These are phyloP conservation scores for Thyridium curvatum DNA, from an alignment of 2,329 filamentous ascomycete genomes.

Conservation along the genomic window DNA sequence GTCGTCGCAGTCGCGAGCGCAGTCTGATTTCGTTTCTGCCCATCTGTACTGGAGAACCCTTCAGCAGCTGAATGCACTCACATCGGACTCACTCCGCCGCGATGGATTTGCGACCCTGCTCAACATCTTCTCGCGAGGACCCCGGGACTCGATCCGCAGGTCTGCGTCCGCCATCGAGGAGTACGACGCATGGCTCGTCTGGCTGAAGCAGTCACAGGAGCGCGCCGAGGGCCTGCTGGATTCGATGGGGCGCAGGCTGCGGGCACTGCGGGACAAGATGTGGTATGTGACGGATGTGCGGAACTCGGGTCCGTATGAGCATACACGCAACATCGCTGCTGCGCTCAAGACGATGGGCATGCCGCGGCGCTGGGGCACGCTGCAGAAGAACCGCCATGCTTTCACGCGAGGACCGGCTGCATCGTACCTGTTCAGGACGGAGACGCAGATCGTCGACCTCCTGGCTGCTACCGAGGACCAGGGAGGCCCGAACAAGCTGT, in stretches of 20 bases:
- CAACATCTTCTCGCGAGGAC: constrained; percentile 67
- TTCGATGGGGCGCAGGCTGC: constrained; percentile 65
- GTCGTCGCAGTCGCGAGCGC: constrained; percentile 67
- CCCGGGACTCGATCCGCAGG: constrained; percentile 61
- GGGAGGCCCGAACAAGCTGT: constrained; percentile 88
- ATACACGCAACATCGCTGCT: constrained; percentile 77
- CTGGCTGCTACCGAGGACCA: constrained; percentile 77
- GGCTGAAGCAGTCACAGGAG: constrained; percentile 76
- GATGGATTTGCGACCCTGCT: constrained; percentile 67
- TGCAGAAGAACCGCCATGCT: constrained; percentile 42
- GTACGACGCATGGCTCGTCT: constrained; percentile 76
- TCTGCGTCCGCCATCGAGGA: constrained; percentile 70
- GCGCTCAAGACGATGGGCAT: constrained; percentile 87
- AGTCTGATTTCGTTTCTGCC: constrained; percentile 76
- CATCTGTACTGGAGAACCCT: constrained; percentile 82
- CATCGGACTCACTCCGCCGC: constrained; percentile 53
- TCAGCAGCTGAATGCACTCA: constrained; percentile 61
- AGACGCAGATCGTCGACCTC: constrained; percentile 81
- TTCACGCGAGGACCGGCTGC: constrained; percentile 40
- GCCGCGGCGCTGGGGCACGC: constrained; percentile 48
- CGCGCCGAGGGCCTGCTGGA: constrained; percentile 69
- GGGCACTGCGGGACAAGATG: constrained; percentile 87
- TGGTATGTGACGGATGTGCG: constrained; percentile 96
- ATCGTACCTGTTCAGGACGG: constrained; percentile 71
- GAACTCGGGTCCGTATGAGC: constrained; percentile 81